These are phyloP conservation scores for Microstegium vimineum DNA, from an alignment of 176 grass and related monocot genomes.

Conservation along the genomic window DNA sequence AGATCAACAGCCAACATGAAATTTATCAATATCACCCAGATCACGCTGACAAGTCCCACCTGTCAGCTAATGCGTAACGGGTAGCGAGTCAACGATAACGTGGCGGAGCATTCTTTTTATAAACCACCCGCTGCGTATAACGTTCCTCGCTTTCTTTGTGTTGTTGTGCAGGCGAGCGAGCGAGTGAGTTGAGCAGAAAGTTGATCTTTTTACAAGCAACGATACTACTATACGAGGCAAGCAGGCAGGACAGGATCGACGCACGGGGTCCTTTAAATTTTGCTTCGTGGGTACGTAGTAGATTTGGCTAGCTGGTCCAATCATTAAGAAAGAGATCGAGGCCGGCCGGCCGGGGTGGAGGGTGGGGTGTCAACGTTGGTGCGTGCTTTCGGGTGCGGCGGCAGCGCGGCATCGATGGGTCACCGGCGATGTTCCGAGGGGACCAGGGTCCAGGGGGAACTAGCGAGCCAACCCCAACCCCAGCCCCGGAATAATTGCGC, in stretches of 20 bases:
- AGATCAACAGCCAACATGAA: too few relatives aligned
- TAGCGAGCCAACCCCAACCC: not conserved
- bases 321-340: too few relatives aligned
- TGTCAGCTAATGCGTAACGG: too few relatives aligned
- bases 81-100: not conserved
- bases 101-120: too few relatives aligned
- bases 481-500: conserved; percentile 33
- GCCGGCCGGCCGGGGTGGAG: not conserved
- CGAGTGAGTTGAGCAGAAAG: not conserved
- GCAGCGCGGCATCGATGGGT: not conserved
- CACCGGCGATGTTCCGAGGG: conserved; percentile 35
- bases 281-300: not conserved
- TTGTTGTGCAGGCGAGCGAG: too few relatives aligned
- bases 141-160: not conserved
- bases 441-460: not conserved
- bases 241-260: not conserved
- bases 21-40: too few relatives aligned
- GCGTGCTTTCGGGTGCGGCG: conserved; percentile 42
- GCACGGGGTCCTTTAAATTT: not conserved
- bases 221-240: not conserved
- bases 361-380: conserved; percentile 58
- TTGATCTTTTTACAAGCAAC: not conserved
- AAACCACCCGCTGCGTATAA: not conserved
- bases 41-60: too few relatives aligned
- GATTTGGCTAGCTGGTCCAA: conserved; percentile 30